Evolutionary conservation across 2,329 filamentous ascomycete species (phyloP).

Genomic region (Venturia aucupariae): DNA sequence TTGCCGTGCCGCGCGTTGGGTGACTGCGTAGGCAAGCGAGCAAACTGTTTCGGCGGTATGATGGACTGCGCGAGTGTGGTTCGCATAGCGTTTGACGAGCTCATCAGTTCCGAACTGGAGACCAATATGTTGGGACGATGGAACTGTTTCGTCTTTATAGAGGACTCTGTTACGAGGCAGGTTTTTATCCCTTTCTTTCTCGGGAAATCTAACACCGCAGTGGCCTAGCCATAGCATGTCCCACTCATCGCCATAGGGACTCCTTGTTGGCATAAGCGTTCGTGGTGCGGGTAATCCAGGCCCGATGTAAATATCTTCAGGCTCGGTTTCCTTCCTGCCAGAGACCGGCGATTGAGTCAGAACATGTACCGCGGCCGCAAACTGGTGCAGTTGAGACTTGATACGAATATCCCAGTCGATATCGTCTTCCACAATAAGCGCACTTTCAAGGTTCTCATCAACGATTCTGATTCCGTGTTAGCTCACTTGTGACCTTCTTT

Average conservation of each 20-base stretch:
- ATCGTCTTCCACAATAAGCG: conserved; percentile 10
- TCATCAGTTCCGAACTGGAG: not conserved
- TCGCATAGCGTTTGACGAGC: not conserved
- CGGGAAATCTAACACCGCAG: conserved; percentile 9
- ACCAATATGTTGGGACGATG: not conserved
- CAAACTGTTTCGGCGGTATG: conserved; percentile 32
- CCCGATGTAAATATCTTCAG: not conserved
- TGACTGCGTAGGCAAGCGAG: conserved; percentile 38
- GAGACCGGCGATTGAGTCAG: not conserved
- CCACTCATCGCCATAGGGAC: conserved; percentile 14
- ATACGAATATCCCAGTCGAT: conserved; percentile 12
- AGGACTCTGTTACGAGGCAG: not conserved
- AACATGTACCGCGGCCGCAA: not conserved
- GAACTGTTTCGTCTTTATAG: conserved; percentile 2
- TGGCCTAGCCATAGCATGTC: conserved; percentile 14
- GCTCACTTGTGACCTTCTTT: too few species aligned
- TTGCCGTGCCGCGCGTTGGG: conserved; percentile 35
- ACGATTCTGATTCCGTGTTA: not conserved
- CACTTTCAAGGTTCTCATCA: not conserved
- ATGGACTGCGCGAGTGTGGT: conserved; percentile 38
- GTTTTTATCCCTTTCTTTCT: not conserved
- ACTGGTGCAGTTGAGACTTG: conserved; percentile 5
- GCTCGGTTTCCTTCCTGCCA: not conserved
- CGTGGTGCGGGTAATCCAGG: not conserved
- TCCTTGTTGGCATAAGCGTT: not conserved